Evolutionary conservation across 306 rosid species (phyloP), one percentile per base, ranked within the genome.

Genomic region (Ochetophila trinervis): DNA sequence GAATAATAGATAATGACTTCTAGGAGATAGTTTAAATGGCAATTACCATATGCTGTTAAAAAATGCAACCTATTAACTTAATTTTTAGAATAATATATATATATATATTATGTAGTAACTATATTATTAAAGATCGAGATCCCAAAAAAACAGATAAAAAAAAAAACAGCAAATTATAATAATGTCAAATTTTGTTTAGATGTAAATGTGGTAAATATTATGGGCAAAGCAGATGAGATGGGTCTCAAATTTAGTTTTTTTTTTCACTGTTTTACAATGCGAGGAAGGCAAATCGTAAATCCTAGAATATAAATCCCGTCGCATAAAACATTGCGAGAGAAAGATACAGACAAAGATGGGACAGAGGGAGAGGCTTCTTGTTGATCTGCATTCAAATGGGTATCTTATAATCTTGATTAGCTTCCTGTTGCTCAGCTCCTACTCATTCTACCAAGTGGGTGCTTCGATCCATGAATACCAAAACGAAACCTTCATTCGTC

Each of bases 401-500:
- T 57, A 27, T 71, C 11, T 4, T 4, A 3, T 71, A 35, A 47
- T 68, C 66, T 32, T 70, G 11, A 24, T 65, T 8, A 5, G 70
- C 32, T 30, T 81, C 32, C 18, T 73, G 13, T 66, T 7, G 34
- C 59, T 84, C 40, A 67, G 70, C 62, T 70, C 23, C 53, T 35
- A 4, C 35, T 67, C 72, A 48, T 66, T 78, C 42, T 19, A 58
- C 54, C 68, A 49, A 21, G 91, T 81, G 69, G 67, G 21, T n/a
- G 91, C 95, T 79, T 88, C 95, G 78, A 88, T 88, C 78, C 91
- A 88, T 54, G 91, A 85, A 8, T 88, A 88, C 75, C 80, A 68
- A 63, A 71, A 77, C 63, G 85, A 85, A 18, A 49, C 82, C 51
- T 88, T 88, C 30, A 82, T 77, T 65, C 88, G 79, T 61, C 85